Evolutionary conservation across 2,329 filamentous ascomycete genomes (phyloP), one percentile per base, ranked within the genome.

Genomic region (Aspergillus pseudonomiae): DNA sequence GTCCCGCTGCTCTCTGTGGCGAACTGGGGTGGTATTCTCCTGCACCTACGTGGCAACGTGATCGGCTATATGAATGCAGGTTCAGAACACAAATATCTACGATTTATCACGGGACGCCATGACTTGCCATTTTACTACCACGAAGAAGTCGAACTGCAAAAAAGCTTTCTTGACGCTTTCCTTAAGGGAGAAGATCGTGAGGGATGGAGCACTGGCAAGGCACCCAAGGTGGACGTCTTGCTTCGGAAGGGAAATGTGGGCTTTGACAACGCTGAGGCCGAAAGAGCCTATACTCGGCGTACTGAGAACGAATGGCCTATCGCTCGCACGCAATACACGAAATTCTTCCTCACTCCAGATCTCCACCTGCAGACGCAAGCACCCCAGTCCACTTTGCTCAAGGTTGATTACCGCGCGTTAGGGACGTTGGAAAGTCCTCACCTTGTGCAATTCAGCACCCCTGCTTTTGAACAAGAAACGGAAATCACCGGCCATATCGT

Each of bases 51-150:
- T 9, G 89, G 89, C 2, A 92, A 92, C 67, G 82, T 92, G 9
- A 83, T 89, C 69, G 89, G 89, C 0, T 92, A 85, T 62, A 78
- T 79, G 1, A 82, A 87, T 55, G 89, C 89, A 0, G 87, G 88
- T 0, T 91, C 89, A 0, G 81, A 87, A 63, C 79, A 88, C 65
- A 92, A 92, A 73, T 92, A 89, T 67, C 80, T 92, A 0, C 84
- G 89, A 7, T 87, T 91, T 73, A 89, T 91, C 70, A 88, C 85
- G 0, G 89, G 90, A 2, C 83, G 90, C 0, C 89, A 92, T 65
- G 89, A 92, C 68, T 79, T 92, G 1, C 89, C 89, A 0, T 91
- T 92, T 73, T 92, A 91, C 77, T 91, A 91, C 71, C 75, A 84
- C 1, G 86, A 91, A 55, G 87, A 91, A 65, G 89, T 90, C 0